These are phyloP conservation scores for Alternaria rosae DNA, from an alignment of 2,329 filamentous ascomycete species.

Conservation along the genomic window DNA sequence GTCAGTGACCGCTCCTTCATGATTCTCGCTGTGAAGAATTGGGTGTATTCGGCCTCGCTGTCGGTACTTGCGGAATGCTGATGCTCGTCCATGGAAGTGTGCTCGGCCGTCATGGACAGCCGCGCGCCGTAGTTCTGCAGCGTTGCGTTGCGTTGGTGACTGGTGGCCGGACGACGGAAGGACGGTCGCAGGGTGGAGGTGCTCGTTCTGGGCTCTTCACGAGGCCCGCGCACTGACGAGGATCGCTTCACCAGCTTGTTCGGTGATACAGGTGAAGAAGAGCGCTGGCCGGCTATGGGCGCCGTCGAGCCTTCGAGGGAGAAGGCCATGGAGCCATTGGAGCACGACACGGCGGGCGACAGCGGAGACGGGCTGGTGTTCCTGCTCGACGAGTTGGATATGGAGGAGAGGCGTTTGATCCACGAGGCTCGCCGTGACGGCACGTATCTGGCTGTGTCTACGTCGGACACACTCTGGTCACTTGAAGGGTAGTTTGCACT, in stretches of 20 bases:
- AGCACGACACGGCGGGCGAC: conserved; percentile 70
- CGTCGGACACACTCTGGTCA: conserved; percentile 35
- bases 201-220: conserved; percentile 56
- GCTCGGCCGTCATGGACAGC: conserved; percentile 38
- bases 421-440: conserved; percentile 64
- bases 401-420: conserved; percentile 74
- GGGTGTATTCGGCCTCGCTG: conserved; percentile 43
- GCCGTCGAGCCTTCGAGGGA: conserved; percentile 64
- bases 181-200: conserved; percentile 69
- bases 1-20: conserved; percentile 46
- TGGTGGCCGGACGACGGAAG: conserved; percentile 77
- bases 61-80: conserved; percentile 29
- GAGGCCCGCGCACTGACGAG: conserved; percentile 62
- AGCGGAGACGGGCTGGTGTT: conserved; percentile 71
- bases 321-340: conserved; percentile 62
- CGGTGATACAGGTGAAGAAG: conserved; percentile 59
- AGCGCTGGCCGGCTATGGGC: conserved; percentile 64
- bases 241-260: conserved; percentile 83
- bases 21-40: conserved; percentile 50
- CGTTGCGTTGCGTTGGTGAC: conserved; percentile 77
- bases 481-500: conserved; percentile 22
- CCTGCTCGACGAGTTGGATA: conserved; percentile 69
- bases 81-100: conserved; percentile 29
- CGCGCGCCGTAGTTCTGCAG: conserved; percentile 62
- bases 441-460: conserved; percentile 30